Evolutionary conservation across 2,329 filamentous ascomycete species (phyloP), one percentile per base, ranked within the genome.

Genomic region (Trichoderma guizhouense): DNA sequence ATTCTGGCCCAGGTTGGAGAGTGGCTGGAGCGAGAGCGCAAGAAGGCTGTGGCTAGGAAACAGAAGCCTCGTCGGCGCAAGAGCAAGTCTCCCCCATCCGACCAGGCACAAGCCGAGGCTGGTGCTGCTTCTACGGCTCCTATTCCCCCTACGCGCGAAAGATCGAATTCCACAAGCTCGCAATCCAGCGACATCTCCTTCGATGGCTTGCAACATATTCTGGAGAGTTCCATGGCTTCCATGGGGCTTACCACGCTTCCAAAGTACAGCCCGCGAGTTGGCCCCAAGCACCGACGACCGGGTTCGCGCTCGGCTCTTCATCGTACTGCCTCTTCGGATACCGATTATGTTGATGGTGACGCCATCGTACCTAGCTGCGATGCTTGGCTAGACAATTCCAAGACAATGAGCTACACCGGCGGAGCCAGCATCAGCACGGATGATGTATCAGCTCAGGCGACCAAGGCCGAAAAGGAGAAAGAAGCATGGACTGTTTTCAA

Each of bases 401-500:
- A 95, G 82, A 97, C 95, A 0, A 84, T 97, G 76, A 89, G 91
- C 65, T 97, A 96, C 79, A 86, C 84, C 15, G 90, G 90, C 4
- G 81, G 82, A 11, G 78, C 78, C 30, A 78, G 79, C 24, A 77
- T 79, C 4, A 79, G 80, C 32, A 83, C 84, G 18, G 84, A 86
- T 60, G 84, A 86, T 28, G 36, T 71, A 78, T 4, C 80, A 5
- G 36, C 60, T 26, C 61, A 83, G 5, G 79, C 83, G 3, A 79
- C 82, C 58, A 84, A 82, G 72, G 85, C 86, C 51, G 86, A 88
- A 36, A 93, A 92, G 78, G 93, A 95, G 72, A 88, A 85, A 55
- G 90, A 93, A 78, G 90, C 90, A 3, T 98, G 95, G 96, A 79
- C 88, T n/a, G 85, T 81, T 9, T 99, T 98, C 86, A 98, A 98